A percentile compares a stretch with the other conserved stretches of the same genome.
phyloP scores from a whole-genome alignment of 1,284 basidiomycete species.

The Heliocybe sulcata region DNA sequence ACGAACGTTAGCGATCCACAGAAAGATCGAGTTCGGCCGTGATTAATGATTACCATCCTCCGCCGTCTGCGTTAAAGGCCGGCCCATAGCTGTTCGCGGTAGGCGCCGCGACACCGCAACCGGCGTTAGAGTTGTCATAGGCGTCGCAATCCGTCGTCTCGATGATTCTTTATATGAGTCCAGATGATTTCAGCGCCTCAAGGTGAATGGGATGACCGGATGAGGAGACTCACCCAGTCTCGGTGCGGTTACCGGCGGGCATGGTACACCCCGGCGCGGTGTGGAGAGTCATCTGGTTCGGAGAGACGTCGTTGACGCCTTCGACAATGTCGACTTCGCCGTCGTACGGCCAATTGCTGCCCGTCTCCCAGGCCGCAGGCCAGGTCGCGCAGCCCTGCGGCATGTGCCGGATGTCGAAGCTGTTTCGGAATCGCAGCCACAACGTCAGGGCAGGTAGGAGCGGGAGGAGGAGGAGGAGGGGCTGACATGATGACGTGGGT shows the following conservation, averaged over 20 bases:
- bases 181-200: too few species aligned
- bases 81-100: constrained; percentile 44
- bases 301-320: constrained; percentile 11
- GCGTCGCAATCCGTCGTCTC: constrained; percentile 40
- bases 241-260: constrained; percentile 18
- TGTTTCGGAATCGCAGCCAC: constrained; percentile 6
- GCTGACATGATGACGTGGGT: constrained; percentile 16
- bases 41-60: constrained; percentile 38
- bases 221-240: constrained; percentile 20
- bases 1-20: not conserved
- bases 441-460: not conserved
- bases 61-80: constrained; percentile 50
- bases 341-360: constrained; percentile 23
- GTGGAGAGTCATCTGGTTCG: constrained; percentile 48
- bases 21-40: not conserved
- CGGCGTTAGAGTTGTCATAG: constrained; percentile 46
- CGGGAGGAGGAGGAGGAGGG: constrained; percentile 10
- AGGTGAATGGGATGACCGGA: too few species aligned
- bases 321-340: constrained; percentile 25
- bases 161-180: too few species aligned
- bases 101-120: constrained; percentile 52
- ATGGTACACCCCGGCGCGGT: constrained; percentile 36
- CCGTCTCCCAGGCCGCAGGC: constrained; percentile 48
- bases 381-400: constrained; percentile 34
- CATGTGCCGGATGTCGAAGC: constrained; percentile 19